A percentile compares a stretch with the other conserved stretches of the same genome.
phyloP scores from a whole-genome alignment of 23 red algal species.

The Gracilaria domingensis region DNA sequence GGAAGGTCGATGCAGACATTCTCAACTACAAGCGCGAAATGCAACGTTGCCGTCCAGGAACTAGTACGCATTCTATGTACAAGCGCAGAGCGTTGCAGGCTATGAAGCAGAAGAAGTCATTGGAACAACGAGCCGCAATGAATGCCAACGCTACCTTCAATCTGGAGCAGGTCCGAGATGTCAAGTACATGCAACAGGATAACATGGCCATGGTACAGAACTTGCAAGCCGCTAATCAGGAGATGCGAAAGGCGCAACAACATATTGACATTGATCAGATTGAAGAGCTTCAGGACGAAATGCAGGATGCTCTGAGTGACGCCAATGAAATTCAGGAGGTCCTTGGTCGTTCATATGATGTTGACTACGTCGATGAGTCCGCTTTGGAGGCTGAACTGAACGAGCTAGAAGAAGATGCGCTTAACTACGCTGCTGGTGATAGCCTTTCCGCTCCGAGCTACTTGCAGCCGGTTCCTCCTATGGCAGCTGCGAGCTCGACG shows the following conservation, averaged over 20 bases:
- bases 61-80: slow-evolving; percentile 71
- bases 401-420: slow-evolving; percentile 75
- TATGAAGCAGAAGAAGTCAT: slow-evolving; percentile 81
- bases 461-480: slow-evolving; percentile 39
- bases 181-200: slow-evolving; percentile 77
- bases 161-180: slow-evolving; percentile 75
- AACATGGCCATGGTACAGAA: slow-evolving; percentile 73
- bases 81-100: slow-evolving; percentile 79
- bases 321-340: slow-evolving; percentile 69
- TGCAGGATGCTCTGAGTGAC: slow-evolving; percentile 71
- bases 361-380: slow-evolving; percentile 73
- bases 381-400: slow-evolving; percentile 80
- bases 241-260: slow-evolving; percentile 59
- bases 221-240: slow-evolving; percentile 56
- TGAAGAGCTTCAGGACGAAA: slow-evolving; percentile 79
- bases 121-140: slow-evolving; percentile 68
- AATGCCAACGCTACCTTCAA: slow-evolving; percentile 71
- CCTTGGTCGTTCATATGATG: slow-evolving; percentile 73
- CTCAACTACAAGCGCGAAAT: slow-evolving; percentile 81
- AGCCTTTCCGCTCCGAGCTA: slow-evolving; percentile 53
- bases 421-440: slow-evolving; percentile 66
- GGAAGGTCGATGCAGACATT: slow-evolving; percentile 77
- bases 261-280: slow-evolving; percentile 71
- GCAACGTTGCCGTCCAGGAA: slow-evolving; percentile 71
- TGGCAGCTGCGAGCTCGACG: slow-evolving; percentile 15